Base-by-base conservation (phyloP, 371 early-diverging fungal species). In the Umbelopsis sp. region DNA sequence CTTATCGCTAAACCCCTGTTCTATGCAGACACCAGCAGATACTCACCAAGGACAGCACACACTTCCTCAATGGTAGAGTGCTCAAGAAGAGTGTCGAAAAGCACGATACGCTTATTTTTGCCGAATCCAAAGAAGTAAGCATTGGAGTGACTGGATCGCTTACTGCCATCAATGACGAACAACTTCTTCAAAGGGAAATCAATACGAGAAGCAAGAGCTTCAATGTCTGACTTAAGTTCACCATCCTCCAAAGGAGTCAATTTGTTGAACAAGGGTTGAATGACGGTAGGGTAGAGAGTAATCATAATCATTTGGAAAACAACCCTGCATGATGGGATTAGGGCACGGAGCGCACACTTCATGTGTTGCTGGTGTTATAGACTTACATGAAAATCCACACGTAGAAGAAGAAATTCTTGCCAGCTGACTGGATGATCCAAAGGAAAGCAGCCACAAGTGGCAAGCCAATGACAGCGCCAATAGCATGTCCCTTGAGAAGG, bases 181-280 rank as follows among this genome's bases (percentile, higher is more conserved):
- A 99, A 85, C 77, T 98, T 96, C 69, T 88, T 94, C 48, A 97
- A 85, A n/a, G 98, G 96, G 80, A 99, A 99, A 3, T 88, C 79
- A 77, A 98, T 88, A 20, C 93, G 88, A 35, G 86, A 80, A 5
- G 98, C 97, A 62, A 99, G 80, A 0, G 80, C 90, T 71, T 94
- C 91, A 69, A 99, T 98, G 67, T 88, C 88, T 8, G 76, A 83
- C 66, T 93, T 92, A 29, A 99, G 85, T 68, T 91, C 88, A 44
- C 96, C 96, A 24, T 94, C 93, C 20, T 91, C 90, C 29, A 99
- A 84, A 9, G 97, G 93, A 1, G 91, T 91, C 63, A 98, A 91
- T 71, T 94, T 99, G 91, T 99, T 99, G 87, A 99, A 99, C 69
- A 99, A 80, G 20, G 99, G 99, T 72, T 97, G 97, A 73, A 99